Evolutionary conservation across 345 rosid species (phyloP), one percentile per base, ranked within the genome.

Genomic region (Triadica sebifera): DNA sequence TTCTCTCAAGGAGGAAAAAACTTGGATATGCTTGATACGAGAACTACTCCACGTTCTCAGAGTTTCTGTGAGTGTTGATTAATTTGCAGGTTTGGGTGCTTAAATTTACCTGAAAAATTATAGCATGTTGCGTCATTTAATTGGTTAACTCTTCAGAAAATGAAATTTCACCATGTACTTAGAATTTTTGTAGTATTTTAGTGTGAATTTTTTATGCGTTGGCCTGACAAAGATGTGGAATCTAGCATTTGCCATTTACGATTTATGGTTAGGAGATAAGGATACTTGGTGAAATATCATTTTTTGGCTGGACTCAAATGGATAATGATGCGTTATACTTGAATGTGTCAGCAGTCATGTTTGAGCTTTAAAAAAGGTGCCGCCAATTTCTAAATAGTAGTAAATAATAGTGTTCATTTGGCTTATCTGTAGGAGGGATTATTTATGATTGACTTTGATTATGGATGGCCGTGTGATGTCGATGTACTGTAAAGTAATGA

Each of bases 181-280:
- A 19, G 56, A 37, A 67, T 60, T 52, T 59, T 20, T 24, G 20
- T 55, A 56, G 56, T 6, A 16, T 50, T 29, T 24, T 46, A 46
- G 46, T 47, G 34, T 29, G 34, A 29, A 29, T 29, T 1, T n/a
- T 82, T 72, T 83, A 77, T 79, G 81, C 55, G 74, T 75, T 83
- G 80, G 86, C 62, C 34, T 24, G 82, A 80, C 75, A 70, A 67
- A 75, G 90, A 85, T 77, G 69, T 74, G 71, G 24, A 74, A 85
- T 66, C 83, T 80, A 59, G 77, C 69, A 66, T 73, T 69, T 67
- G 34, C 34, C 34, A 29, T 29, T 29, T 29, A 29, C 34, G 2
- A 29, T 29, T 65, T 78, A 69, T 43, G 22, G 15, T 64, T n/a
- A 41, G 77, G 51, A 71, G 45, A 51, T 10, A 11, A 50, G 45